Evolutionary conservation across 2,329 filamentous ascomycete genomes (phyloP).

Genomic region (Hymenoscyphus infarciens): DNA sequence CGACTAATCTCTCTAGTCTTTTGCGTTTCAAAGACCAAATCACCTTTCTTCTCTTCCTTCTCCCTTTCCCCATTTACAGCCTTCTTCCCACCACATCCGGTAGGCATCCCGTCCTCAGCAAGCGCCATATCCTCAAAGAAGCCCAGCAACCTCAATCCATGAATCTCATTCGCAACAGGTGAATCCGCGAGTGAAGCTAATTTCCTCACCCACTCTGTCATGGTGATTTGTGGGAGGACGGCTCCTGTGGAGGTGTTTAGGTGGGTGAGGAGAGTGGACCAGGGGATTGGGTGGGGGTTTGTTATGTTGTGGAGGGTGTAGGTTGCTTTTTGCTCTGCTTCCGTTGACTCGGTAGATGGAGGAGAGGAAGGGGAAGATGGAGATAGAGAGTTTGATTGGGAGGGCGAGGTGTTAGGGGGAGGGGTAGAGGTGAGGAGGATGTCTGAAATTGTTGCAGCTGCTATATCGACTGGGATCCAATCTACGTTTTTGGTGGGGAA

Average conservation of each 20-base stretch:
- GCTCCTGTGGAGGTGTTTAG: background rate
- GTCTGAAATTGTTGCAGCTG: slow-evolving; percentile 23
- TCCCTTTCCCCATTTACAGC: slow-evolving; percentile 10
- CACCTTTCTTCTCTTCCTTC: slow-evolving; percentile 9
- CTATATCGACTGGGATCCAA: slow-evolving; percentile 31
- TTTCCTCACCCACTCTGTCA: slow-evolving; percentile 24
- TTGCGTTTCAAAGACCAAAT: slow-evolving; percentile 24
- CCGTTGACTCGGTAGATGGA: background rate
- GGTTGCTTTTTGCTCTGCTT: background rate
- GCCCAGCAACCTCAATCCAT: slow-evolving; percentile 24
- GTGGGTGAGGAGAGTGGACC: slow-evolving; percentile 16
- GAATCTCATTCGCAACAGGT: slow-evolving; percentile 13
- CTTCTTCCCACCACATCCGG: no score
- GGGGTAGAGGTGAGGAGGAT: slow-evolving; percentile 8
- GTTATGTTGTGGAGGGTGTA: slow-evolving; percentile 31
- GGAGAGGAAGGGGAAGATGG: background rate
- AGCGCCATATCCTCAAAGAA: slow-evolving; percentile 29
- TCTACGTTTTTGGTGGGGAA: slow-evolving; percentile 22
- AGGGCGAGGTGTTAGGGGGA: no score
- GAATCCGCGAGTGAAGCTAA: slow-evolving; percentile 16
- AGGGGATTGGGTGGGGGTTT: slow-evolving; percentile 26
- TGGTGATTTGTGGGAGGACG: slow-evolving; percentile 16
- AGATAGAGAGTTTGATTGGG: background rate
- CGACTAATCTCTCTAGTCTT: slow-evolving; percentile 21
- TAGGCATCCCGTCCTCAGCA: background rate